Evolutionary conservation across 192 early-diverging fungal species (phyloP).

Genomic region (Backusella mclennaniae): DNA sequence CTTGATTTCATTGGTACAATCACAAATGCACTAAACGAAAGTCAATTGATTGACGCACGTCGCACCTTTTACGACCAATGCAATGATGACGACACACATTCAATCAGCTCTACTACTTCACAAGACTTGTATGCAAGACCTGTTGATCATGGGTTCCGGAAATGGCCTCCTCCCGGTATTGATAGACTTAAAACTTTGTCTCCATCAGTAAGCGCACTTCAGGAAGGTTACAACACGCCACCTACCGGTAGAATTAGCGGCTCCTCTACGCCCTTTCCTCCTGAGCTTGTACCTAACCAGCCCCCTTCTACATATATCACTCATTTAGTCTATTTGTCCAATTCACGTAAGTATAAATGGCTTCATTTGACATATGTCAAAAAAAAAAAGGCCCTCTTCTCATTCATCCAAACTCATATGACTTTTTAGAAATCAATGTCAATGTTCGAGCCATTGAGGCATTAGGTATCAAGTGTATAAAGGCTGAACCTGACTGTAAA

Average conservation of each 20-base stretch:
- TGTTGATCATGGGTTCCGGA: constrained; percentile 31
- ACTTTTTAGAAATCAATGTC: constrained; percentile 33
- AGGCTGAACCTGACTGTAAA: neutral
- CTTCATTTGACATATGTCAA: neutral
- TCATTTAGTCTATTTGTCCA: constrained; percentile 50
- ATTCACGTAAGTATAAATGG: constrained; percentile 38
- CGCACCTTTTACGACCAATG: constrained; percentile 25
- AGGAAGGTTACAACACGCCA: constrained; percentile 13
- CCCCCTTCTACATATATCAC: constrained; percentile 43
- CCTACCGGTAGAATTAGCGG: neutral
- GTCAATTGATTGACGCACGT: constrained; percentile 35
- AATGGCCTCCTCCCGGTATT: constrained; percentile 27
- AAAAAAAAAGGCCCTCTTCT: too few relatives aligned
- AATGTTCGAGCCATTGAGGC: constrained; percentile 42
- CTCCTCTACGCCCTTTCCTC: constrained; percentile 7
- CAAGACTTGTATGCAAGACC: constrained; percentile 17
- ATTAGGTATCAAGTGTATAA: constrained; percentile 48
- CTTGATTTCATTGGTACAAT: constrained; percentile 70
- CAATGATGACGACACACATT: neutral
- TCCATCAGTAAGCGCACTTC: neutral
- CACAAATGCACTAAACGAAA: constrained; percentile 62
- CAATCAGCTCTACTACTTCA: neutral
- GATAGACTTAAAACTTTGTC: neutral
- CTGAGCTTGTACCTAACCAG: constrained; percentile 22
- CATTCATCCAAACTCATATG: neutral